Conservation (phyloP, 1,284 basidiomycete species). For the Ustilago shanxiensis region DNA sequence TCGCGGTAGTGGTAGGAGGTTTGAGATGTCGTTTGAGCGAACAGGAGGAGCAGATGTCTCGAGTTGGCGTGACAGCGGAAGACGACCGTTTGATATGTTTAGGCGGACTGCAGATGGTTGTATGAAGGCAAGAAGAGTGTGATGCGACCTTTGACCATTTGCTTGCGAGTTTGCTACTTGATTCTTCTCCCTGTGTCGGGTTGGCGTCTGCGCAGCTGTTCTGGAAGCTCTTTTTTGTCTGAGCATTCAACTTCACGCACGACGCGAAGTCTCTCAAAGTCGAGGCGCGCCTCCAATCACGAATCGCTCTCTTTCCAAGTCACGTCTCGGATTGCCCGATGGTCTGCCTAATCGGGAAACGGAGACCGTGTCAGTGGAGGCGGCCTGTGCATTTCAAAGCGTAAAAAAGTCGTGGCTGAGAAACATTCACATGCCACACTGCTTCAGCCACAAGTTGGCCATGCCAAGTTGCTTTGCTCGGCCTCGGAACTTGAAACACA, state of each 20-base stretch:
- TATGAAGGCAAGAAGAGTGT: neutral
- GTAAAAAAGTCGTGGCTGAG: neutral
- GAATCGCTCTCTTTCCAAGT: conserved; percentile 1
- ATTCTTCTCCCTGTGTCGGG: neutral
- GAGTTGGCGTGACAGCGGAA: no score
- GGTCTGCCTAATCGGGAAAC: neutral
- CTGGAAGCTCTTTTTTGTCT: neutral
- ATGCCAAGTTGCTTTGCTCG: neutral
- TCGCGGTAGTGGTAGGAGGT: no score
- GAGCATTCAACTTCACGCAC: conserved; percentile 21
- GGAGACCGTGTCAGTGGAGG: no score
- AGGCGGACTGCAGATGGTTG: neutral
- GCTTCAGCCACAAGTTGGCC: neutral
- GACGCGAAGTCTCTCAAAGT: conserved; percentile 17
- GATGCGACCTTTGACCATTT: conserved; percentile 2
- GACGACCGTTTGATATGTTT: neutral
- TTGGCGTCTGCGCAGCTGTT: conserved; percentile 19
- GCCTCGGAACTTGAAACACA: conserved; percentile 5
- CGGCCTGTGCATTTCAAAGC: neutral
- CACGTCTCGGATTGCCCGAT: neutral
- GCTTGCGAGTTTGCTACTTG: conserved; percentile 1
- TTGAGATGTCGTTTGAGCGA: no score
- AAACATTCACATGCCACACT: neutral
- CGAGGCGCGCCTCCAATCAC: conserved; percentile 22
- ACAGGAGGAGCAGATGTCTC: no score